These are phyloP conservation scores for Verticillium klebahnii DNA, from an alignment of 2,329 filamentous ascomycete species.

Conservation along the genomic window DNA sequence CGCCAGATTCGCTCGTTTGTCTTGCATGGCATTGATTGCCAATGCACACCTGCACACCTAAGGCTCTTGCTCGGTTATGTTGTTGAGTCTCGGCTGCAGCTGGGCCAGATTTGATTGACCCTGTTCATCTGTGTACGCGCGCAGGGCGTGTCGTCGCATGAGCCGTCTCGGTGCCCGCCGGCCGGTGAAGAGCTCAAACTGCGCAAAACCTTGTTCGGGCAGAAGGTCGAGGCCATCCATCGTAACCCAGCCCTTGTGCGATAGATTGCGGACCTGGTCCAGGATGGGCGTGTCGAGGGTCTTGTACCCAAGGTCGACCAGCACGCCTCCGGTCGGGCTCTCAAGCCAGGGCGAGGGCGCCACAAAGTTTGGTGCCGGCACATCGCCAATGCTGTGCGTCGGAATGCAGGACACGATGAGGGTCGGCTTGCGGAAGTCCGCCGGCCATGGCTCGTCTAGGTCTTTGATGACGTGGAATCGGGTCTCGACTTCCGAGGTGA, in stretches of 20 bases:
- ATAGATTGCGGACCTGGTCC: conserved; percentile 57
- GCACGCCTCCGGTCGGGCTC: conserved; percentile 70
- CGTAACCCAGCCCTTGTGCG: conserved; percentile 64
- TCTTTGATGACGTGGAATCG: conserved; percentile 55
- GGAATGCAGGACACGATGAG: conserved; percentile 76
- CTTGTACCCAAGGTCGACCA: conserved; percentile 72
- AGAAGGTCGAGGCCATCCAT: conserved; percentile 73
- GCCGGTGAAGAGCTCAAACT: conserved; percentile 78
- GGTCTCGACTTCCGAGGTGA: conserved; percentile 28
- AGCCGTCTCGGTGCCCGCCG: conserved; percentile 61
- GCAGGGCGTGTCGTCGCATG: conserved; percentile 63
- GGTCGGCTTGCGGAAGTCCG: conserved; percentile 58
- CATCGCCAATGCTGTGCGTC: conserved; percentile 59
- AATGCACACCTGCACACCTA: conserved; percentile 11
- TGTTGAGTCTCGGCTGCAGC: conserved; percentile 33
- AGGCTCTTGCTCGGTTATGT: conserved; percentile 34
- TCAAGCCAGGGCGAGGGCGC: conserved; percentile 66
- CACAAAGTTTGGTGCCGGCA: conserved; percentile 64
- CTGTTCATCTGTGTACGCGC: conserved; percentile 37
- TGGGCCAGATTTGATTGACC: conserved; percentile 33
- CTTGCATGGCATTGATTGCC: neutral
- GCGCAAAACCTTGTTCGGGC: conserved; percentile 74
- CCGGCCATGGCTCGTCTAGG: conserved; percentile 59
- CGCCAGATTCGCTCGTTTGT: neutral
- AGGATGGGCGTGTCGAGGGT: conserved; percentile 68